Base-by-base conservation (phyloP, 495 filamentous ascomycete genomes). In the Talaromyces wortmannii region DNA sequence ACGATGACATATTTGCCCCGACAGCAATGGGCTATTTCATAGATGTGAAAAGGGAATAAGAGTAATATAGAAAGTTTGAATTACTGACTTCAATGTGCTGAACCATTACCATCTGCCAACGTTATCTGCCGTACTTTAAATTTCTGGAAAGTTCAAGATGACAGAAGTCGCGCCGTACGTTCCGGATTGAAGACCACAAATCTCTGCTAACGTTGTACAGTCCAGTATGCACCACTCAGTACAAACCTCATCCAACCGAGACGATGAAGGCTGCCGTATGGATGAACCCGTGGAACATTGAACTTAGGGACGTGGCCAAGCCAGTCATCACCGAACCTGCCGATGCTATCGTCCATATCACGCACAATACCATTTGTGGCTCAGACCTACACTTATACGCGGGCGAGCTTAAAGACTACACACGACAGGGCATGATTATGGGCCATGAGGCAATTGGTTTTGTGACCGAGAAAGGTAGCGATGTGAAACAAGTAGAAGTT, bases 361-460 rank as follows among this genome's bases (percentile, higher is more conserved):
- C 66, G 6, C 63, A 62, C 31, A 57, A 63, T 2, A 65, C 66
- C 11, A 71, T 73, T 48, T 71, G 65, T 53, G 67, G 70, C 6
- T 59, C 64, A 2, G 67, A 70, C 48, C 59, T 70, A 3, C 64
- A 69, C 49, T 46, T 63, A 5, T 65, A 63, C 56, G 59, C 62
- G 40, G 67, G 67, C 31, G 55, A 63, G 10, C 58, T 64, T 11
- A 57, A 67, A 33, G 51, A 61, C 16, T 36, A 49, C 29, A 64
- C 62, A 59, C 67, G 79, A 55, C 81, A 83, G 58, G 88, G 89
- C 49, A 87, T 90, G 65, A 90, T 91, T 59, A 61, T 77, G 44
- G 73, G 74, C 32, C 73, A 76, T 55, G 73, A 77, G 57, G 67
- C 58, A 33, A 61, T 75, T 48, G 74, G 74, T 3, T 45, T 69